phyloP scores from a whole-genome alignment of 2,329 filamentous ascomycete species.

The Cadophora sp. region DNA sequence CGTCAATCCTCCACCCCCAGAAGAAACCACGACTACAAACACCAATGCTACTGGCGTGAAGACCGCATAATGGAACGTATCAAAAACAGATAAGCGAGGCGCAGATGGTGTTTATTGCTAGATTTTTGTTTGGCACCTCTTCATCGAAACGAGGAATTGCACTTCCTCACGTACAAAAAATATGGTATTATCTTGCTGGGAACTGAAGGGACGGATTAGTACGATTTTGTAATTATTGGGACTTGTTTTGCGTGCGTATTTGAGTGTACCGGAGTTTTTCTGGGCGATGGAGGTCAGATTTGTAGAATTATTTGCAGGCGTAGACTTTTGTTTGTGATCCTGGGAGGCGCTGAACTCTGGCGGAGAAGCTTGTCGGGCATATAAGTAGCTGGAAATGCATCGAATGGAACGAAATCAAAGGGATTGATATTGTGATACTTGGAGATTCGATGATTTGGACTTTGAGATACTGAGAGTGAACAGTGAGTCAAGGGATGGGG shows the following conservation, averaged over 20 bases:
- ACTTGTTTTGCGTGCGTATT: background rate
- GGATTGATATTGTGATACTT: no score
- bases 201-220: background rate
- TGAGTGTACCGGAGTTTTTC: background rate
- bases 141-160: background rate
- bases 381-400: no score
- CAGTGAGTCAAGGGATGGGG: no score
- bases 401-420: no score
- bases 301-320: background rate
- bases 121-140: background rate
- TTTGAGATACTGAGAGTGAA: no score
- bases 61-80: background rate
- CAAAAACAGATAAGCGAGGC: background rate
- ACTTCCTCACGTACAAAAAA: background rate
- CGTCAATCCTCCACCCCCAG: conserved; percentile 31
- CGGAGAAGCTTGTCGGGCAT: no score
- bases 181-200: background rate
- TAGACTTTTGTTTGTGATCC: background rate
- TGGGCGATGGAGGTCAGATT: background rate
- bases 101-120: conserved; percentile 5
- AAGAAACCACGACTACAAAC: background rate
- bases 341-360: background rate
- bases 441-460: background rate
- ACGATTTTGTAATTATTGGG: conserved; percentile 2
- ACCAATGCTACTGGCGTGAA: background rate